Base-by-base conservation (phyloP, 1,139 yeast genomes). In the Schwanniomyces etchellsii region DNA sequence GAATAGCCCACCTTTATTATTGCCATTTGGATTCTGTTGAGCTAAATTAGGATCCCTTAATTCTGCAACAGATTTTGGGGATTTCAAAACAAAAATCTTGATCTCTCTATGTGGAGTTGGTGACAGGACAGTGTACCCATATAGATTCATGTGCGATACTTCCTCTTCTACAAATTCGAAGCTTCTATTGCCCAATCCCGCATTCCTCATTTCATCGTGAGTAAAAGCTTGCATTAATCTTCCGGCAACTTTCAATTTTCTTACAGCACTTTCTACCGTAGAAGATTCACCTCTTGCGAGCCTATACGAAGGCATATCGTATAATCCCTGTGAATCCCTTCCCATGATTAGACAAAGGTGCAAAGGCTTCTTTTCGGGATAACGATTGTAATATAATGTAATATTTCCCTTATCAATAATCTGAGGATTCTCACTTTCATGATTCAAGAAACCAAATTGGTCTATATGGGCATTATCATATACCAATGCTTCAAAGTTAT, bases 141-240 rank as follows among this genome's bases (percentile, higher is more conserved):
- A 67, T 3, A 66, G 33, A 0, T 52, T 45, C 37, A 63, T 69
- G 26, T 49, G 40, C 7, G 40, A 32, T 4, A 41, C 45, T 1
- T 50, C 27, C 45, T 84, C 95, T 45, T 91, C 96, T 5, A 70
- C 81, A 42, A 88, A 81, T 37, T 78, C 77, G 55, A 88, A 88
- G 4, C 83, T 70, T 36, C 97, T 61, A 41, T 81, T 77, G 16
- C 96, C 95, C 45, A 85, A 74, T 0, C 94, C 93, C 32, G 73
- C 70, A 24, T 79, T 61, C 35, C 78, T 58, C 95, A 91, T 86
- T 50, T 89, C 96, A 43, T 91, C 96, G 43, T 80, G 81, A 1
- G 97, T 89, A 51, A 76, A 89, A 1, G 96, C 95, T 47, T 86
- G 89, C 95, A 88, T 86, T 54, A 91, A 54, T 45, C 96, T 68